Evolutionary conservation across 2,329 filamentous ascomycete species (phyloP), one percentile per base, ranked within the genome.

Genomic region (Arachnopeziza araneosa): DNA sequence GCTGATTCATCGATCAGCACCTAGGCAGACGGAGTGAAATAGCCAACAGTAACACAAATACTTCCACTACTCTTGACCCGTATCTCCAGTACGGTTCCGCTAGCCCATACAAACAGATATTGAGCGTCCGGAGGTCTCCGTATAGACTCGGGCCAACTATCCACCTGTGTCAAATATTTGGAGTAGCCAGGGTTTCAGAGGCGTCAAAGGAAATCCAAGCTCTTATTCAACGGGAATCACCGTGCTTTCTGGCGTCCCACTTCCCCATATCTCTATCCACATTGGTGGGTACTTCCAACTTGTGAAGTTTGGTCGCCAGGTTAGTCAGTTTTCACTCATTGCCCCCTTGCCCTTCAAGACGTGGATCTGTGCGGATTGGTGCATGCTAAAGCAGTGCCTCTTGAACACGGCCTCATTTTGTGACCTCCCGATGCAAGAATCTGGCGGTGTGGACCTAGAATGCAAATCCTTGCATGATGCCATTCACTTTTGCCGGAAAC

Each of bases 261-360:
- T 36, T 56, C 63, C 64, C 64, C 60, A 54, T 63, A 65, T 63
- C 67, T 67, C 60, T 63, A 66, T 56, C 68, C 67, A 63, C 60
- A 67, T 68, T 70, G 64, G 67, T 66, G 67, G 65, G 64, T 66
- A 66, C 59, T 59, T 60, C 54, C 59, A 65, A 58, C 58, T 66
- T 55, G 62, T 58, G 65, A 64, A 64, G 60, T 63, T 68, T 54
- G 36, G 36, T 44, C 6, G 36, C 36, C 17, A 44, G 36, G 36
- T 44, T 12, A 62, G 65, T 63, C 62, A 64, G 65, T 52, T 55
- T 58, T 55, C 50, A 62, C 66, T 65, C 51, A 50, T 61, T 53
- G 57, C 54, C 54, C 64, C 60, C 52, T 56, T 57, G 61, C 24
- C 53, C 54, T 56, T 56, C 57, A 64, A 62, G 58, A 65, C 63